Conservation (phyloP, 2,329 filamentous ascomycete genomes). For the Davidsoniella neocaledoniae region DNA sequence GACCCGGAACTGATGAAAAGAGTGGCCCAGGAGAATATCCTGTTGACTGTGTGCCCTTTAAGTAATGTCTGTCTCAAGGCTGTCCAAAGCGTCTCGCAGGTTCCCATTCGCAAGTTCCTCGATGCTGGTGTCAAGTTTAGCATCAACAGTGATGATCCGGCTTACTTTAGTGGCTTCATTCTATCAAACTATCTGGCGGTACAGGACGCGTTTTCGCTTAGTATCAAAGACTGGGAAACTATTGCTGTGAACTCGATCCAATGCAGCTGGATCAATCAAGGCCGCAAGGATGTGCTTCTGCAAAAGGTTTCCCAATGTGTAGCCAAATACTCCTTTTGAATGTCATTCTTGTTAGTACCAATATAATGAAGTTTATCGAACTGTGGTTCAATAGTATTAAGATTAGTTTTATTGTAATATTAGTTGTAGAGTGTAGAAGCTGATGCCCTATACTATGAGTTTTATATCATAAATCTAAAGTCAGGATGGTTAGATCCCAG, state of each 20-base stretch:
- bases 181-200: slow-evolving; percentile 57
- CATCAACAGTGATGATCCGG: slow-evolving; percentile 59
- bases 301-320: slow-evolving; percentile 22
- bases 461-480: slow-evolving; percentile 17
- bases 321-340: neutral
- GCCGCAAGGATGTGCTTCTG: slow-evolving; percentile 44
- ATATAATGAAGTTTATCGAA: no score
- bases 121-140: slow-evolving; percentile 49
- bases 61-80: slow-evolving; percentile 41
- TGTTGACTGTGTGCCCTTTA: slow-evolving; percentile 57
- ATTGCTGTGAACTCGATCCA: slow-evolving; percentile 46
- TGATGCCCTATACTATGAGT: no score
- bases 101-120: slow-evolving; percentile 45
- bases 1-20: slow-evolving; percentile 40
- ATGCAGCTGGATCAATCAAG: slow-evolving; percentile 51
- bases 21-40: slow-evolving; percentile 37
- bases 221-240: slow-evolving; percentile 45
- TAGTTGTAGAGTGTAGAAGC: no score
- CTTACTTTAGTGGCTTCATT: slow-evolving; percentile 62
- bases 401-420: no score
- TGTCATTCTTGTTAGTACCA: no score
- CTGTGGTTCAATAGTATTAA: no score
- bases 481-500: slow-evolving; percentile 19
- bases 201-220: slow-evolving; percentile 51
- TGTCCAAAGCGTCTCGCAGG: slow-evolving; percentile 17